A percentile compares a stretch with the other conserved stretches of the same genome.
Conservation (phyloP, 1,139 yeast genomes). For the Diutina neorugosa region DNA sequence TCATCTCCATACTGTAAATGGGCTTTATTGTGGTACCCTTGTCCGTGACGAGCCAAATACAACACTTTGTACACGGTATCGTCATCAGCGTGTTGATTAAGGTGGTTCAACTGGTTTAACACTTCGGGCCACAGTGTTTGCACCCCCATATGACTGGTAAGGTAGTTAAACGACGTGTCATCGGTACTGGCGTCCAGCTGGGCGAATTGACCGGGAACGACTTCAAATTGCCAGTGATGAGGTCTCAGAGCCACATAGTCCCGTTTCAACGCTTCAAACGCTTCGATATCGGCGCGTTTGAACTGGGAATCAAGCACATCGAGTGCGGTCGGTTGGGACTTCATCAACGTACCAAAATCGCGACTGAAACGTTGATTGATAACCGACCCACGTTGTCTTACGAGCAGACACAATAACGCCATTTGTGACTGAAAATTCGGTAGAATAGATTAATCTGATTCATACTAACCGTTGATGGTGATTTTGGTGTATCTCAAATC, state of each 20-base stretch:
- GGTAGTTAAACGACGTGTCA: slow-evolving; percentile 36
- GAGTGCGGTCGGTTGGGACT: slow-evolving; percentile 3
- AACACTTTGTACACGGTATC: slow-evolving; percentile 41
- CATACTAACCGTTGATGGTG: no score
- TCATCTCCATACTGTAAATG: slow-evolving; percentile 42
- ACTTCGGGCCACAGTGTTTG: slow-evolving; percentile 34
- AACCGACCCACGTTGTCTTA: no score
- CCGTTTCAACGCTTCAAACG: slow-evolving; percentile 5
- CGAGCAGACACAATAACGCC: no score
- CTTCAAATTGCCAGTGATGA: slow-evolving; percentile 27
- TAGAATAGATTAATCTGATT: no score
- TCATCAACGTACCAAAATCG: neutral
- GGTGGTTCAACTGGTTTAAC: slow-evolving; percentile 16
- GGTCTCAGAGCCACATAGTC: neutral
- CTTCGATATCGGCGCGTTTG: slow-evolving; percentile 6
- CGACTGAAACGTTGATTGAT: no score
- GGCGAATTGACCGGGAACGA: slow-evolving; percentile 37
- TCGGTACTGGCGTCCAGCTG: slow-evolving; percentile 36
- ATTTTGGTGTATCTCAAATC: no score
- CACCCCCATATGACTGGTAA: slow-evolving; percentile 36
- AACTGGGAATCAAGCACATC: slow-evolving; percentile 9
- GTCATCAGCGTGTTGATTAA: slow-evolving; percentile 22
- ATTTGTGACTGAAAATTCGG: no score
- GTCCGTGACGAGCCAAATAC: slow-evolving; percentile 65
- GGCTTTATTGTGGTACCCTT: slow-evolving; percentile 63